Base-by-base conservation (phyloP, 2,329 filamentous ascomycete species). In the Apiospora sp. region DNA sequence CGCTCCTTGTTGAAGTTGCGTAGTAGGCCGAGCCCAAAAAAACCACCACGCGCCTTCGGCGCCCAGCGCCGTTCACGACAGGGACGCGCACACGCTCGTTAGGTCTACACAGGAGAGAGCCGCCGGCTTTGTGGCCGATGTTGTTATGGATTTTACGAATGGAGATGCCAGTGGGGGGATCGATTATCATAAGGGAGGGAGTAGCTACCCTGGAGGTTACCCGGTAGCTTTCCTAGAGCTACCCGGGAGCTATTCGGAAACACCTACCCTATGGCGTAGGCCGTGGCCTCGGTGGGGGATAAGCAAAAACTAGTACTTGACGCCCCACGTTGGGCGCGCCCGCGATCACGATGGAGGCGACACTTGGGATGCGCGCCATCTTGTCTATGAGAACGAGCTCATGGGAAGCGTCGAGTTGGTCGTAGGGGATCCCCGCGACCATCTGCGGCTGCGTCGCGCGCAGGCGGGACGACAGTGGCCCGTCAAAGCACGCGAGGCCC, bases 11-110 rank as follows among this genome's bases (percentile, higher is more conserved):
- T 98, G 88, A 98, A 98, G 89, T 98, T 98, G 82, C 94, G n/a
- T n/a, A n/a, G 98, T 96, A 98, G 98, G 88, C 98, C 96, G 81
- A 97, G 95, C 85, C 95, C 94, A 90, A 99, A 98, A n/a, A n/a
- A n/a, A n/a, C n/a, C n/a, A 48, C 96, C 96, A 83, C 97, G n/a
- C 92, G 88, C 98, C 98, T 87, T 97, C 92, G 87, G 98, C 98
- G 85, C 96, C 96, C 74, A 99, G 92, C n/a, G 78, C 99, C 84
- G 87, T 99, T 98, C 89, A 98, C 96, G n/a, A 98, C 96, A 1
- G 96, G 96, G 0, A 99, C 96, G 87, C 98, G 98, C 84, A 98
- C 96, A 98, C 96, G 77, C n/a, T n/a, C n/a, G n/a, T n/a, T n/a
- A 98, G 98, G 58, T 95, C 98, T 81, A 99, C 92, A 84, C 98